Base-by-base conservation (phyloP, 148 eudicot species). In the Vaccinium myrtillus region DNA sequence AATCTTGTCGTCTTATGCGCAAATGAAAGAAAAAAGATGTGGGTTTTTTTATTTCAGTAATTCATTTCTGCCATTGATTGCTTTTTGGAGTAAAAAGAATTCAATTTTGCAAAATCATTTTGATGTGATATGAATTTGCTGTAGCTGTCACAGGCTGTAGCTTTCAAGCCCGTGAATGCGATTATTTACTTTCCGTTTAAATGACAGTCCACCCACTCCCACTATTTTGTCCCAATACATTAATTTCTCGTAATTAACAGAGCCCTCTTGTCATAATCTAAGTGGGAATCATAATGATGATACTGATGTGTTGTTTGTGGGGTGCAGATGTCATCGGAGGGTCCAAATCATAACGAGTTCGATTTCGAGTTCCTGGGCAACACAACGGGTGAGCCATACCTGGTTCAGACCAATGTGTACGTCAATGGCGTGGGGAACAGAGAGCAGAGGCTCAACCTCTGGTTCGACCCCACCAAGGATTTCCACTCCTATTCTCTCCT, bases 301-400 rank as follows among this genome's bases (percentile, higher is more conserved):
- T 36, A 36, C 46, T 43, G 46, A 43, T 43, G 46, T 43, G 46
- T 19, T 2, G 61, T 82, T 82, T 0, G 36, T 18, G 58, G 39
- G 3, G 15, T 81, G 48, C 89, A 95, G 98, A 95, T 95, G 98
- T 93, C 98, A 82, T 95, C 98, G 3, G 98, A 93, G 0, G 98
- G 98, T 59, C 85, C 98, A 54, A 88, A 56, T 13, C 98, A 95
- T 83, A 92, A 95, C 82, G 98, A 95, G 83, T 94, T 95, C 81
- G 98, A 95, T 90, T 95, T 93, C n/a, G 98, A 95, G 90, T 95
- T 95, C 78, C 75, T 95, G 69, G 98, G 98, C 6, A 95, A 95
- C 88, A 90, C 92, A 2, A 94, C 88, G 0, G 98, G 98, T 6
- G 98, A 95, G 58, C 98, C 98, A 11, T 95, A 95, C 87, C 19